phyloP scores from a whole-genome alignment of 352 stramenopile species.

The Thalassiosira ordinaria region DNA sequence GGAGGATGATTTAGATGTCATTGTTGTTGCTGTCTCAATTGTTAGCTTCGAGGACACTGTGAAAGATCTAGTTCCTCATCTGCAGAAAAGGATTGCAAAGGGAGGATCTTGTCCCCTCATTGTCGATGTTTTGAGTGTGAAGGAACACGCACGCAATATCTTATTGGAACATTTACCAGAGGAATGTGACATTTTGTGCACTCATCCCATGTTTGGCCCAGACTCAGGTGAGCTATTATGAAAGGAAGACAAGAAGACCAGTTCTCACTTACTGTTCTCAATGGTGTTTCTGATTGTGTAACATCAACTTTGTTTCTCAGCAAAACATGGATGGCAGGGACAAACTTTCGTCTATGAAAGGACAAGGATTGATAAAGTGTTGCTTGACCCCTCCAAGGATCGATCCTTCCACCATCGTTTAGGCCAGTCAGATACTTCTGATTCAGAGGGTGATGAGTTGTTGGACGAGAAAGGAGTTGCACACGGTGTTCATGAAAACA shows the following conservation, averaged over 20 bases:
- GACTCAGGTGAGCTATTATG: too few species aligned
- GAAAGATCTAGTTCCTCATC: constrained; percentile 59
- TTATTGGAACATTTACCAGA: constrained; percentile 90
- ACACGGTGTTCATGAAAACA: constrained; percentile 74
- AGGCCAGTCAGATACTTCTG: constrained; percentile 20
- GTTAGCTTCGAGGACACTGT: constrained; percentile 88
- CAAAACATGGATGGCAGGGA: constrained; percentile 93
- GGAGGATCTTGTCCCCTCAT: constrained; percentile 89
- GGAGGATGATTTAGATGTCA: constrained; percentile 90
- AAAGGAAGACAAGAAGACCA: too few species aligned
- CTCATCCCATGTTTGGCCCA: constrained; percentile 98
- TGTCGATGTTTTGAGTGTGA: constrained; percentile 98
- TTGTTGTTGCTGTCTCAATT: constrained; percentile 91
- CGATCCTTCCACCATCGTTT: constrained; percentile 29
- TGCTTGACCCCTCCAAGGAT: constrained; percentile 62
- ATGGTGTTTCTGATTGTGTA: too few species aligned
- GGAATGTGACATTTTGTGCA: constrained; percentile 93
- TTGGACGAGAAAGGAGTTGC: constrained; percentile 54
- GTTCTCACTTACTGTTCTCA: too few species aligned
- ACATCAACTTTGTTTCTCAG: too few species aligned
- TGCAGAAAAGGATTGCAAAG: constrained; percentile 67
- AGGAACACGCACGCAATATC: constrained; percentile 94
- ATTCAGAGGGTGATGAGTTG: constrained; percentile 51
- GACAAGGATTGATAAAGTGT: constrained; percentile 88
- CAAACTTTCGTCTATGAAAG: constrained; percentile 97